Evolutionary conservation across 2,329 filamentous ascomycete species (phyloP).

Genomic region (Aspergillus jensenii): DNA sequence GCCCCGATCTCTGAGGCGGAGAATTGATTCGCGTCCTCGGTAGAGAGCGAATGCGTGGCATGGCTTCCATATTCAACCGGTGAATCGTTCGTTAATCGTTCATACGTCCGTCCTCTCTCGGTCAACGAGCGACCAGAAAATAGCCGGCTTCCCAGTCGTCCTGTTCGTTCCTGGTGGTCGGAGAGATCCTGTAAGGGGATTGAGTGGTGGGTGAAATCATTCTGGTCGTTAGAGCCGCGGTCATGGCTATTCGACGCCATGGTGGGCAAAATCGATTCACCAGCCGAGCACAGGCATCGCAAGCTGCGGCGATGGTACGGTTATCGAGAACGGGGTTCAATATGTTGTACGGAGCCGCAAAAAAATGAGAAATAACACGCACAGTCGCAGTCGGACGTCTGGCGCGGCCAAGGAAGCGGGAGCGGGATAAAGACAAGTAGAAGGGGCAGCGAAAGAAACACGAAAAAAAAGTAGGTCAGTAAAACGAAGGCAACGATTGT

Average conservation of each 20-base stretch:
- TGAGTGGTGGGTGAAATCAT: slow-evolving; percentile 44
- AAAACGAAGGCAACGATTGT: not conserved
- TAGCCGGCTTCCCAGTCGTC: slow-evolving; percentile 43
- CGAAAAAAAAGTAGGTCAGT: slow-evolving; percentile 5
- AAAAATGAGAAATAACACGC: not conserved
- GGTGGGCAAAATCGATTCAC: slow-evolving; percentile 33
- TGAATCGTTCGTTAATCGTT: slow-evolving; percentile 54
- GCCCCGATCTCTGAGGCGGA: slow-evolving; percentile 38
- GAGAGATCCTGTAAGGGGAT: slow-evolving; percentile 71
- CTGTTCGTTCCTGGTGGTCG: slow-evolving; percentile 34
- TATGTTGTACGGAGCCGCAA: slow-evolving; percentile 2
- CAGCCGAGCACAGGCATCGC: slow-evolving; percentile 43
- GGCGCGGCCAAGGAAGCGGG: not conserved
- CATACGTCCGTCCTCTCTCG: slow-evolving; percentile 49
- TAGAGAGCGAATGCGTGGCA: slow-evolving; percentile 21
- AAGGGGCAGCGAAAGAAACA: slow-evolving; percentile 1
- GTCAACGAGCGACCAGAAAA: slow-evolving; percentile 43
- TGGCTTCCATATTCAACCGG: slow-evolving; percentile 34
- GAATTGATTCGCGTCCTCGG: slow-evolving; percentile 28
- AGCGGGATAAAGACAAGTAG: not conserved
- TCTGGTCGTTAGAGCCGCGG: slow-evolving; percentile 28
- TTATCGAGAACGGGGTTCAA: not conserved
- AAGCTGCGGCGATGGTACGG: slow-evolving; percentile 19
- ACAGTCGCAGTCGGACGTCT: not conserved
- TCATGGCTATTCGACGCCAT: slow-evolving; percentile 42